These are phyloP conservation scores for Nemania serpens DNA, from an alignment of 2,329 filamentous ascomycete genomes.

Conservation along the genomic window DNA sequence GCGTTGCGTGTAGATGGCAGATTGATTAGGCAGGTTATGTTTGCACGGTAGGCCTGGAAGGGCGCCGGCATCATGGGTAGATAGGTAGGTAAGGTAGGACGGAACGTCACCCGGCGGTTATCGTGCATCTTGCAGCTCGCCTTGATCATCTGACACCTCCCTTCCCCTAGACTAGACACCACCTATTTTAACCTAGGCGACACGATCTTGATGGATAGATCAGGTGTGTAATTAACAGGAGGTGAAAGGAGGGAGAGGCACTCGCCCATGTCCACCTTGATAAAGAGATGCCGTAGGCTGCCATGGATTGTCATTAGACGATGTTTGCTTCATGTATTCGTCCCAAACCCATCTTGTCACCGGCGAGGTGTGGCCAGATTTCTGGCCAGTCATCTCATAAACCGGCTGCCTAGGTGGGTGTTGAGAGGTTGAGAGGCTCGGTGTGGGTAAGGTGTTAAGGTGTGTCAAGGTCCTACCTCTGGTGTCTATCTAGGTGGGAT, in stretches of 20 bases:
- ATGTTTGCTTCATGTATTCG: background rate
- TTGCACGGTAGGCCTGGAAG: background rate
- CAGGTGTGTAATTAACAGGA: background rate
- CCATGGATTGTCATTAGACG: background rate
- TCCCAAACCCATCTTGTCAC: background rate
- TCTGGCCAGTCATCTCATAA: background rate
- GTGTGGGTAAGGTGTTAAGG: conserved; percentile 16
- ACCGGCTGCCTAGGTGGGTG: conserved; percentile 17
- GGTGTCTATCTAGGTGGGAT: background rate
- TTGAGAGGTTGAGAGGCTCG: conserved; percentile 4
- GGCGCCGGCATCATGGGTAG: background rate
- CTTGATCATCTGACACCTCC: conserved; percentile 7
- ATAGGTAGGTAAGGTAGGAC: no score
- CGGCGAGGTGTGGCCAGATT: background rate
- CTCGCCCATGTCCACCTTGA: background rate
- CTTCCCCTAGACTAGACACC: background rate
- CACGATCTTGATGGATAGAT: background rate
- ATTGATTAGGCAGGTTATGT: background rate
- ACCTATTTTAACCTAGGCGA: background rate
- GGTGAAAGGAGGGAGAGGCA: background rate
- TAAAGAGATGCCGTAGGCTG: background rate
- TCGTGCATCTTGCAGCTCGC: background rate
- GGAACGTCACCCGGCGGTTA: background rate
- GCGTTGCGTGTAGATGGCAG: no score
- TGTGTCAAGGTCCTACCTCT: background rate